Conservation (phyloP, 148 eudicot species). For the Vaccinium vitisidaea region DNA sequence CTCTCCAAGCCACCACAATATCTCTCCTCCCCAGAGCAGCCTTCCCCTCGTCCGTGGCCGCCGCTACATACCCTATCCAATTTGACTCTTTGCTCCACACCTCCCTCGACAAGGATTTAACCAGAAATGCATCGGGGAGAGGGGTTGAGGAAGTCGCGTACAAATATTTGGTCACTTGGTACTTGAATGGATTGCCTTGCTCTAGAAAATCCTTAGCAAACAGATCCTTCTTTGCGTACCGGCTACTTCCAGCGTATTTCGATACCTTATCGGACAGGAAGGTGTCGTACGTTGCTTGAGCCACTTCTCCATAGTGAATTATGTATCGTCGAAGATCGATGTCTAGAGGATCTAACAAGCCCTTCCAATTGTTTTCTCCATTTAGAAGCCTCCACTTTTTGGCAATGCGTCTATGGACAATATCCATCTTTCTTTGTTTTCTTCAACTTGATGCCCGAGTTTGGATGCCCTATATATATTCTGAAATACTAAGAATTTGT, state of each 20-base stretch:
- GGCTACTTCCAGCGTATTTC: constrained; percentile 46
- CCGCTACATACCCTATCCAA: constrained; percentile 78
- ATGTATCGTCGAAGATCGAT: constrained; percentile 59
- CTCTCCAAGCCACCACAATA: constrained; percentile 77
- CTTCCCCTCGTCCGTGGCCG: constrained; percentile 61
- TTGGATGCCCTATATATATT: background rate
- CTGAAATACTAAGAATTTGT: too few relatives aligned
- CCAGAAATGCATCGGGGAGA: constrained; percentile 56
- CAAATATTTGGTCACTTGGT: constrained; percentile 59
- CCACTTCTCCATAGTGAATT: constrained; percentile 77
- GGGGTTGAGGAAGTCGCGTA: constrained; percentile 69
- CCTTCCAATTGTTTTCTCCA: constrained; percentile 63
- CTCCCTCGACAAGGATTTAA: constrained; percentile 64
- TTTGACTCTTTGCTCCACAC: constrained; percentile 83
- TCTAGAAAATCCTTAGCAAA: constrained; percentile 40
- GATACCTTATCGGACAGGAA: constrained; percentile 51
- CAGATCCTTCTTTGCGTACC: constrained; percentile 34
- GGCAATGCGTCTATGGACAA: constrained; percentile 28
- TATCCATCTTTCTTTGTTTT: background rate
- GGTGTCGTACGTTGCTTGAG: constrained; percentile 72
- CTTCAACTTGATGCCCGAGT: background rate
- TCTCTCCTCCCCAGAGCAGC: constrained; percentile 62
- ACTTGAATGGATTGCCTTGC: constrained; percentile 51
- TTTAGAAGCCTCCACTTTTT: constrained; percentile 62
- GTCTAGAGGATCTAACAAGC: constrained; percentile 62